Base-by-base conservation (phyloP, 2,329 filamentous ascomycete species). In the Grosmannia serpens region DNA sequence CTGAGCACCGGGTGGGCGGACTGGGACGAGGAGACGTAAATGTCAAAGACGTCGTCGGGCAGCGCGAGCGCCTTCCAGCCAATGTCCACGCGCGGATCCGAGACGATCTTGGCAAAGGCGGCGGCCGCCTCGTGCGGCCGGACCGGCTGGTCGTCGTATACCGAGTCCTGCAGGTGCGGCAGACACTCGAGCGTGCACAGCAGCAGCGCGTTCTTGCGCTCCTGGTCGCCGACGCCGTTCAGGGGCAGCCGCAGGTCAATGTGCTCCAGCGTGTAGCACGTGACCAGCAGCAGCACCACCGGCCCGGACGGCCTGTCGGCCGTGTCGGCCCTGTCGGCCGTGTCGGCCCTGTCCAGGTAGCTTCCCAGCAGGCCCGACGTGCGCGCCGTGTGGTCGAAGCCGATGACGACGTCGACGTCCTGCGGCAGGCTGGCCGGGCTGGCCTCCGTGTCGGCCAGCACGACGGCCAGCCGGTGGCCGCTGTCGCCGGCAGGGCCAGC, bases 221-320 rank as follows among this genome's bases (percentile, higher is more conserved):
- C 78, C 7, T 80, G 58, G 0, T 66, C 61, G n/a, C 72, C 68
- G 55, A 74, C 62, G 5, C 67, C 63, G 70, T 67, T 1, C 71
- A 70, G 29, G 13, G 61, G 55, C 27, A 82, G 68, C 20, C 75
- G 70, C 54, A 77, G 68, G 59, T 77, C 75, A 49, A 83, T 73
- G 60, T 84, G 81, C 65, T 84, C 80, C 44, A 83, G 74, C 1
- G 80, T 79, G 62, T 77, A 74, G 2, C 73, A 75, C 7, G 74
- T 77, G 6, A 78, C 75, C 6, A 84, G 71, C 0, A 71, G 70
- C 58, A 84, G 65, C 1, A 80, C 67, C n/a, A 80, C 64, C 0
- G 77, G 78, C 47, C 68, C 55, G 13, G 62, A 59, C 46, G 61
- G 27, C 0, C 55, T 26, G 17, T 38, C 53, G 55, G 49, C 8